These are phyloP conservation scores for Coprinellus micaceus DNA, from an alignment of 768 basidiomycete species.

Conservation along the genomic window DNA sequence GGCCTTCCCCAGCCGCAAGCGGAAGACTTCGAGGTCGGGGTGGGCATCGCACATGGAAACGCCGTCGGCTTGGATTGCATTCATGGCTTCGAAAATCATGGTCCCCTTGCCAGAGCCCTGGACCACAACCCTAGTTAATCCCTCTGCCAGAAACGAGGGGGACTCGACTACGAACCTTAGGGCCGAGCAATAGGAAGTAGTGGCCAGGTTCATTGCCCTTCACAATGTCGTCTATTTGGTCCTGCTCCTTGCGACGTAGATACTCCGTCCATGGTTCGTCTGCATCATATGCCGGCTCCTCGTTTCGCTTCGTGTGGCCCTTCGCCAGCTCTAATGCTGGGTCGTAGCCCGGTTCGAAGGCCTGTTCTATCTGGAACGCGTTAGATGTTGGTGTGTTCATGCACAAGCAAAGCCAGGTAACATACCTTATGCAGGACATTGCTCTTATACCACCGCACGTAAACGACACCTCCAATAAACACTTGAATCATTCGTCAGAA, in stretches of 20 bases:
- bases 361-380: conserved; percentile 61
- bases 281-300: conserved; percentile 25
- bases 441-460: conserved; percentile 78
- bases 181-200: conserved; percentile 74
- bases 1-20: conserved; percentile 79
- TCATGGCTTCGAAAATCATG: conserved; percentile 82
- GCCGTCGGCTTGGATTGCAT: conserved; percentile 61
- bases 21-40: conserved; percentile 83
- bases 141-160: too few relatives aligned
- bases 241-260: conserved; percentile 71
- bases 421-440: conserved; percentile 74
- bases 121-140: conserved; percentile 9
- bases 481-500: conserved; percentile 33
- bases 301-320: conserved; percentile 34
- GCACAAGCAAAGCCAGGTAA: not conserved
- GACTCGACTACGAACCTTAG: conserved; percentile 49
- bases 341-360: conserved; percentile 78
- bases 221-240: conserved; percentile 73
- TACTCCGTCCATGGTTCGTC: conserved; percentile 53
- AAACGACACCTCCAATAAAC: conserved; percentile 68
- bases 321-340: conserved; percentile 74
- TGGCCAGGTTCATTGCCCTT: conserved; percentile 66
- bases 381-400: conserved; percentile 4
- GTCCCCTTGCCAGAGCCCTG: conserved; percentile 82
- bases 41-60: conserved; percentile 80